Base-by-base conservation (phyloP, 2,329 filamentous ascomycete species). In the Exutisphaerella laricina region DNA sequence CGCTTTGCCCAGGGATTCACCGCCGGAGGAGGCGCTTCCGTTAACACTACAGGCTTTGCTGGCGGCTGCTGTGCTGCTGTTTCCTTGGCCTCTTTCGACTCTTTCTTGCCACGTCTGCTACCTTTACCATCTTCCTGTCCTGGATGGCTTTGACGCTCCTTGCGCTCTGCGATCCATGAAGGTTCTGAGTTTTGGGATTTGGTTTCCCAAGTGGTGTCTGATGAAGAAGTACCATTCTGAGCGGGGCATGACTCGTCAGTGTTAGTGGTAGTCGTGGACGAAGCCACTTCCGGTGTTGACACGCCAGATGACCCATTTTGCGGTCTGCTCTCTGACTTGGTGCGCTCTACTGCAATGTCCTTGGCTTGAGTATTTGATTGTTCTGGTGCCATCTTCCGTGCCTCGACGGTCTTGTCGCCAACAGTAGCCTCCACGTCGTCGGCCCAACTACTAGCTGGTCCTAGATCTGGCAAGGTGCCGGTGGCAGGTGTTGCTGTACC, bases 1-100 rank as follows among this genome's bases (percentile, higher is more conserved):
- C 89, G 79, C 66, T 89, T 80, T 50, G 82, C 77, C 90, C 92
- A 98, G 49, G 89, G 72, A 64, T 98, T 98, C 45, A 96, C 84
- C 1, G 79, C 66, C 1, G 92, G 92, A 31, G 85, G 74, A 21
- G 88, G 84, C 13, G 90, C 90, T 48, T 92, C 87, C 34, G 84
- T 82, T 30, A 95, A 72, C 56, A 83, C 77, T 48, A 57, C 46
- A 10, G 82, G 79, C 55, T 35, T 73, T 66, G 51, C 72, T 43
- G 67, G 65, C 34, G 51, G 41, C 20, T 53, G 51, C 5, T 49
- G 40, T 4, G 51, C 32, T 6, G 49, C 46, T 22, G 51, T 12
- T 13, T 58, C 54, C 35, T 56, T 51, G n/a, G 50, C 25, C 21
- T 58, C 57, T 31, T 59, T 55, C 2, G 33, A 26, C 33, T 58